Evolutionary conservation across 1,139 yeast species (phyloP), one percentile per base, ranked within the genome.

Genomic region (Chernovozyma sophiae-reginae): DNA sequence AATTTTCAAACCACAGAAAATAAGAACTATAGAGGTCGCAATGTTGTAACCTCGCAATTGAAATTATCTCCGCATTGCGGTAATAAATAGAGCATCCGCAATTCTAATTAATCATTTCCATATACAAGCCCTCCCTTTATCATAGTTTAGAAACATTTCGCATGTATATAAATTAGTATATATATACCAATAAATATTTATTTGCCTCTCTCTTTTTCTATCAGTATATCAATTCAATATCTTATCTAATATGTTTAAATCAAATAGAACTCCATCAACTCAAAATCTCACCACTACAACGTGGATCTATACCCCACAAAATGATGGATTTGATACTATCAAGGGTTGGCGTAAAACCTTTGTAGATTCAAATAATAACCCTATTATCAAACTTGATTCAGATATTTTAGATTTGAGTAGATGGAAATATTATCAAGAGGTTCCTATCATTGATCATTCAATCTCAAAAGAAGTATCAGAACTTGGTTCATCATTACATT

Each of bases 281-380:
- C n/a, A 33, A 42, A 7, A n/a, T 15, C 11, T 7, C 20, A 15
- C 18, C n/a, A 10, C 20, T 17, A 33, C 32, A 14, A 64, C 70
- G 12, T 70, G 76, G 76, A 53, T 63, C 30, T 37, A 27, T 25
- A 27, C 29, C 31, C 13, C 33, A 6, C 36, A 35, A n/a, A n/a
- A 16, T 14, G 20, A 34, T 24, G 33, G 30, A 3, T 20, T 33
- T n/a, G 31, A 23, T 15, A 30, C 27, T 19, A 29, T 70, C 38
- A 68, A 63, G 48, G 73, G 74, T 7, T 70, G 76, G 76, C 56
- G 54, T 46, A 64, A 60, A 45, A 55, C 58, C 3, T 52, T 48
- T 40, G 40, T 43, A 20, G 49, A 45, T 36, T 55, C 52, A 28
- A 48, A 52, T 23, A 44, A 46, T 24, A 42, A 43, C 20, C 38